Evolutionary conservation across 202 grass and related monocot genomes (phyloP), one percentile per base, ranked within the genome.

Genomic region (Panicum hallii): DNA sequence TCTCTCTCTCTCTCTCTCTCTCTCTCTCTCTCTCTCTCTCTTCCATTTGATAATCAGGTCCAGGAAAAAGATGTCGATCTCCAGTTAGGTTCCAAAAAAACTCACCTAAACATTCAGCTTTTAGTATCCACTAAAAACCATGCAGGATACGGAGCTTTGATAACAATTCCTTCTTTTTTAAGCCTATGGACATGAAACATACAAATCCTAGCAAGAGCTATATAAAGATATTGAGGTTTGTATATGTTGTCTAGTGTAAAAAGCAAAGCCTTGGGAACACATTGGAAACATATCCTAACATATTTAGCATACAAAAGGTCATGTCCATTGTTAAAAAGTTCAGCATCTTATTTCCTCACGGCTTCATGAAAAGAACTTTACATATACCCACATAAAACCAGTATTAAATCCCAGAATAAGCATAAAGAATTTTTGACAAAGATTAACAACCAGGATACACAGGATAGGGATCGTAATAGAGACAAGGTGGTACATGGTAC

Each of bases 161-260:
- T 32, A 67, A 82, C 79, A 87, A 67, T 81, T 85, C 77, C 78
- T 78, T 82, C 66, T 72, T 89, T 85, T 82, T 32, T 66, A 83
- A 81, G 53, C 82, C 77, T 89, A 63, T 84, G 67, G 54, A 84
- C 81, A 67, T 52, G 77, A 79, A 88, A 70, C 60, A 81, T 75
- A 50, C 64, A 56, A 74, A 53, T 49, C 72, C 66, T 64, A 87
- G n/a, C 44, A 77, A 69, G 69, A 82, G 42, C 54, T 63, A 52
- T n/a, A 82, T 7, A 40, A 19, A 42, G 3, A 41, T 6, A 67
- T 26, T 41, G 10, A 75, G 74, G 20, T n/a, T 52, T 45, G 64
- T 66, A 75, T 5, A 79, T 34, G 61, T 79, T 74, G 16, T 74
- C 50, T 72, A 4, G 63, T 60, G 8, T 55, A 67, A 79, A 74